A percentile compares a stretch with the other conserved stretches of the same genome.
Conservation (phyloP, 768 basidiomycete species). For the Mycena polygramma region DNA sequence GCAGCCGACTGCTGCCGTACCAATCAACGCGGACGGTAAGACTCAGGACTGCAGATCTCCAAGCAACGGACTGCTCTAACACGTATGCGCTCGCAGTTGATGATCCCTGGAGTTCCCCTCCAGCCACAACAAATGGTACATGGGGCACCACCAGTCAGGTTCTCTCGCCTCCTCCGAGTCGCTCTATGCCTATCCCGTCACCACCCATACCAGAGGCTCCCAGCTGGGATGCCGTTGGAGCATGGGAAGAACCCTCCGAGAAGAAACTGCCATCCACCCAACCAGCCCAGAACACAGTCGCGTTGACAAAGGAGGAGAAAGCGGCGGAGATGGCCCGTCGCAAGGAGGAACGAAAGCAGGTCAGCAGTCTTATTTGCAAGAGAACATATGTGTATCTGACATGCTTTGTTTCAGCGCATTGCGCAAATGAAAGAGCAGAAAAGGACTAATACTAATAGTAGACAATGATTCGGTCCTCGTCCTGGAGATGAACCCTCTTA, state of each 20-base stretch:
- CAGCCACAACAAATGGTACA: not conserved
- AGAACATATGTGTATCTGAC: slow-evolving; percentile 11
- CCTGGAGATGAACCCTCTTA: not conserved
- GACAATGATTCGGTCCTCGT: slow-evolving; percentile 9
- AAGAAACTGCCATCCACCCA: slow-evolving; percentile 38
- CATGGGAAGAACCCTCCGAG: slow-evolving; percentile 34
- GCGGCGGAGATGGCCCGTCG: slow-evolving; percentile 92
- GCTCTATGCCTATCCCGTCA: slow-evolving; percentile 41
- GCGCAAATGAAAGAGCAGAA: slow-evolving; percentile 88
- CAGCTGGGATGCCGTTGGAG: slow-evolving; percentile 38
- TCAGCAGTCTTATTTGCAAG: slow-evolving; percentile 48
- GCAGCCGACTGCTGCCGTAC: slow-evolving; percentile 36
- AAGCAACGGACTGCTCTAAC: not conserved
- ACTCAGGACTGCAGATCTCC: slow-evolving; percentile 1
- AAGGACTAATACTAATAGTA: slow-evolving; percentile 57
- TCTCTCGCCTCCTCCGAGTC: slow-evolving; percentile 18
- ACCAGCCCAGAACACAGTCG: slow-evolving; percentile 51
- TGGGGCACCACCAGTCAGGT: slow-evolving; percentile 20
- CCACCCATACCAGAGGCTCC: slow-evolving; percentile 28
- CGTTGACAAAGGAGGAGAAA: slow-evolving; percentile 90
- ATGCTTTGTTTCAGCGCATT: slow-evolving; percentile 65
- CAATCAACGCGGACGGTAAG: slow-evolving; percentile 32
- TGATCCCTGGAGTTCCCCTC: slow-evolving; percentile 20
- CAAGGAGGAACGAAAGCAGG: slow-evolving; percentile 93
- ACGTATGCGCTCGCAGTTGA: not conserved